A percentile compares a stretch with the other conserved stretches of the same genome.
Evolutionary conservation across 441 rosid genomes (phyloP).

Genomic region (Erysimum pusillum): DNA sequence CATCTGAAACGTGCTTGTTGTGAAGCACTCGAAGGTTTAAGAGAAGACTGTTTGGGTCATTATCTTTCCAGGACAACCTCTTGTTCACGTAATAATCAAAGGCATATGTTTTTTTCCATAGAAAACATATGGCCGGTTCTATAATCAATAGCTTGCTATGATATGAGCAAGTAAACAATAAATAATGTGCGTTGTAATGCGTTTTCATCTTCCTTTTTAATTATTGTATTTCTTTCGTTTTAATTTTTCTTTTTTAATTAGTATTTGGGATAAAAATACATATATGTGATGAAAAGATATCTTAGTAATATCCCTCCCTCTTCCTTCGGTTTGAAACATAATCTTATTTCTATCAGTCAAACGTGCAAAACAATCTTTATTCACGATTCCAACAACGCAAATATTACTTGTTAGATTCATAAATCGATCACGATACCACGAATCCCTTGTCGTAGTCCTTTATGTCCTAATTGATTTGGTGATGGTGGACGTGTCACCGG

Average conservation of each 20-base stretch:
- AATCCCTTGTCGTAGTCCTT: slow-evolving; percentile 28
- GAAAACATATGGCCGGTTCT: not conserved
- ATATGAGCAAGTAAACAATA: not conserved
- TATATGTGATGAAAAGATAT: too few relatives aligned
- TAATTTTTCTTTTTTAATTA: too few relatives aligned
- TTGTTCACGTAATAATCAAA: not conserved
- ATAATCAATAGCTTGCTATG: not conserved
- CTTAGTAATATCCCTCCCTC: too few relatives aligned
- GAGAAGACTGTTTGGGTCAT: not conserved
- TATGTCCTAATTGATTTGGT: slow-evolving; percentile 27
- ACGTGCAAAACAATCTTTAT: not conserved
- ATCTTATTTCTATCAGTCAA: too few relatives aligned
- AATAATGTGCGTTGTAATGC: slow-evolving; percentile 1
- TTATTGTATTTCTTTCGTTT: too few relatives aligned
- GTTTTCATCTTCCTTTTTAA: not conserved
- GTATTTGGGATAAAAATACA: too few relatives aligned
- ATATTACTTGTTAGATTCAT: slow-evolving; percentile 2
- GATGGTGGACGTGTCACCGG: slow-evolving; percentile 36
- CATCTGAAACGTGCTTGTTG: not conserved
- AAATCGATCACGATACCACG: slow-evolving; percentile 39
- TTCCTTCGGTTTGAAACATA: too few relatives aligned
- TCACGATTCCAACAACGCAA: not conserved
- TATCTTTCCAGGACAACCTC: not conserved
- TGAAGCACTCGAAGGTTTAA: not conserved
- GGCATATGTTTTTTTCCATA: not conserved